Base-by-base conservation (phyloP, 73 alveolate genomes). In the Paramecium octaurelia region DNA sequence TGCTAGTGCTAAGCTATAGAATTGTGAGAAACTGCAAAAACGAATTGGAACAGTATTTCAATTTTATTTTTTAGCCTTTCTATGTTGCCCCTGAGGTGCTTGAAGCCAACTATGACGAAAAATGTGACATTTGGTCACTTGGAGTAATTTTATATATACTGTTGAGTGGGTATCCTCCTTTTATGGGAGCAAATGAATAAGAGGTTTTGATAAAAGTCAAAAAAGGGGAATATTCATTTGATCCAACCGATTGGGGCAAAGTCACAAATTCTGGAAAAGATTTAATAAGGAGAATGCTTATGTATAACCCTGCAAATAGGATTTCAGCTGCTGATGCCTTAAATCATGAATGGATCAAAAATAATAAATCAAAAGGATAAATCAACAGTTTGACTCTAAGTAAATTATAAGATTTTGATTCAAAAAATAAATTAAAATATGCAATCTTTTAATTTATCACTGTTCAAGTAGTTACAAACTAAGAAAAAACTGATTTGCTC, bases 1-100 rank as follows among this genome's bases (percentile, higher is more conserved):
- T 24, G 93, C 93, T 7, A 85, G 96, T 43, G 73, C 94, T 21
- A 86, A 85, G 16, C 60, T 92, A 31, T 76, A 87, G 29, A 54
- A 46, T 59, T 77, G 18, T 29, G 85, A 84, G 46, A 92, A 92
- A 23, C 58, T 92, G 0, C 48, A 85, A 59, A 77, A 87, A 38
- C 20, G 84, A 31, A 85, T 86, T 18, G 95, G 95, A 24, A 71
- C 95, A 38, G 91, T 86, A 24, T 84, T 59, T 42, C 35, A 93
- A 7, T 24, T 14, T 80, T 31, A 24, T 6, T 24, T 46, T 58
- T 23, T 58, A 86, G 93, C 92, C 95, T 18, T 92, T 34, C 60
- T 92, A 86, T 92, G 89, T 93, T 43, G 96, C 96, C 7, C 96
- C 96, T 24, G 96, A 93, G 92, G 96, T 93, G 21, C 68, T 93